These are phyloP conservation scores for Thyridium curvatum DNA, from an alignment of 2,329 filamentous ascomycete species.

Conservation along the genomic window DNA sequence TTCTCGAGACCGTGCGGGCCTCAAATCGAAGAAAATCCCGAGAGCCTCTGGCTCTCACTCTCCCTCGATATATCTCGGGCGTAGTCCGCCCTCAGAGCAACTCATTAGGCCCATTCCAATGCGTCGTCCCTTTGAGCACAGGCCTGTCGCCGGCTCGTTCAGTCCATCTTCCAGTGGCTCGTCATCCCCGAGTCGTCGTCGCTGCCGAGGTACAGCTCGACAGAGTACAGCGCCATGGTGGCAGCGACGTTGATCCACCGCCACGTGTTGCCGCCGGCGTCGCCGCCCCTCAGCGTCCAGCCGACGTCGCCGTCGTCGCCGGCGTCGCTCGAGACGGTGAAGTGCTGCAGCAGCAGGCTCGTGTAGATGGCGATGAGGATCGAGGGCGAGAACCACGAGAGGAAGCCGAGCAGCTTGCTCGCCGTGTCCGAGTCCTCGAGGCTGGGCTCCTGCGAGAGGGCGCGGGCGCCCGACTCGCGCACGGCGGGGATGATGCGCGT, in stretches of 20 bases:
- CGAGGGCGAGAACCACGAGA: slow-evolving; percentile 92
- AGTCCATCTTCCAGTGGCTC: slow-evolving; percentile 92
- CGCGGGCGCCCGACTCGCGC: slow-evolving; percentile 75
- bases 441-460: slow-evolving; percentile 76
- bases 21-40: too few species aligned
- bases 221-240: slow-evolving; percentile 83
- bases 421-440: slow-evolving; percentile 82
- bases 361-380: slow-evolving; percentile 96
- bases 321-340: slow-evolving; percentile 63
- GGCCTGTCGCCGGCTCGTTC: too few species aligned
- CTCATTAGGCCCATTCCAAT: too few species aligned
- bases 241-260: slow-evolving; percentile 87
- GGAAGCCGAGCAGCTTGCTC: slow-evolving; percentile 70
- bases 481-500: slow-evolving; percentile 94
- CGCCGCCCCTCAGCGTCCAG: slow-evolving; percentile 82
- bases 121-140: too few species aligned
- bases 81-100: too few species aligned
- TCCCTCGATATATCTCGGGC: too few species aligned
- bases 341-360: slow-evolving; percentile 90
- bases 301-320: slow-evolving; percentile 57
- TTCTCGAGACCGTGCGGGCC: too few species aligned
- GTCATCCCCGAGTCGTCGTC: slow-evolving; percentile 69
- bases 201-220: slow-evolving; percentile 83
- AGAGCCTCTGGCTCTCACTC: too few species aligned
- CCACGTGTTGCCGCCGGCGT: slow-evolving; percentile 80